Evolutionary conservation across 108 stramenopile genomes (phyloP).

Genomic region (Cyclotella kingstonii): DNA sequence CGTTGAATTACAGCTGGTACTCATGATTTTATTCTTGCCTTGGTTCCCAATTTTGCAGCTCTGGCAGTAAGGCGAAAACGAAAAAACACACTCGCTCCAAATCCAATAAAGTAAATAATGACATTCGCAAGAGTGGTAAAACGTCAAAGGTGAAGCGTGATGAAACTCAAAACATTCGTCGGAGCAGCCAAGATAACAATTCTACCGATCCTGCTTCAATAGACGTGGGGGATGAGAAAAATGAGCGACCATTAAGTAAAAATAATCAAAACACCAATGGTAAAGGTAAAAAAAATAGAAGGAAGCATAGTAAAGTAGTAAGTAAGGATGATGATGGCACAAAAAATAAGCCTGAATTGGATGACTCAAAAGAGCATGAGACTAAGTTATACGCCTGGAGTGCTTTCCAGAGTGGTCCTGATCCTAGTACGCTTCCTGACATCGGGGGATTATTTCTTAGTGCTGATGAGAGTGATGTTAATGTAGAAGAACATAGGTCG

Average conservation of each 20-base stretch:
- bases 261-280: neutral
- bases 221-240: neutral
- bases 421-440: constrained; percentile 68
- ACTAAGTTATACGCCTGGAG: constrained; percentile 74
- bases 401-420: constrained; percentile 82
- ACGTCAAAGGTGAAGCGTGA: too few relatives aligned
- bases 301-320: constrained; percentile 2
- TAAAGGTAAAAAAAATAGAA: constrained; percentile 29
- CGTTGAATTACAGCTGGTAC: too few relatives aligned
- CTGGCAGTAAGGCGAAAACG: too few relatives aligned
- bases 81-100: too few relatives aligned
- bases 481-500: neutral
- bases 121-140: too few relatives aligned
- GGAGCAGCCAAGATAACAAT: too few relatives aligned
- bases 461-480: constrained; percentile 1
- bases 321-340: neutral
- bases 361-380: constrained; percentile 5
- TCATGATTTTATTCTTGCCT: too few relatives aligned
- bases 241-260: neutral
- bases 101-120: too few relatives aligned
- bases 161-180: too few relatives aligned
- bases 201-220: neutral
- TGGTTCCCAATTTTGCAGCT: too few relatives aligned
- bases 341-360: constrained; percentile 1
- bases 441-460: constrained; percentile 28